phyloP scores from a whole-genome alignment of 2,329 filamentous ascomycete genomes.

The Byssochlamys sp. region DNA sequence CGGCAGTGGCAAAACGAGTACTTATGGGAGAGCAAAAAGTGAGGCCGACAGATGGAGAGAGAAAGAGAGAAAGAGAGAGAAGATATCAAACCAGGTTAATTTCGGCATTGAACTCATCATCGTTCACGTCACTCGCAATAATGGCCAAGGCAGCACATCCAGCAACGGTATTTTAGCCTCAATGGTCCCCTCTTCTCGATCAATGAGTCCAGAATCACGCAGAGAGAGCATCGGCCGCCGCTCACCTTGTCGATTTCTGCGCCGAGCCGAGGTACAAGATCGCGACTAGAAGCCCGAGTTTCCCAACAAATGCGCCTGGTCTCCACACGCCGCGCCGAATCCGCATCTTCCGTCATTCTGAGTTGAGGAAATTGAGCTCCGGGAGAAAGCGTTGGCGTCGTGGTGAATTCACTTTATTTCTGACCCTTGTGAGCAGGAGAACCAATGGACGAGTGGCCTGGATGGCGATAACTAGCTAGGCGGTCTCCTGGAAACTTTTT shows the following conservation, averaged over 20 bases:
- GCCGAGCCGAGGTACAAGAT: not conserved
- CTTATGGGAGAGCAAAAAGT: not conserved
- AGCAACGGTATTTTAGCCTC: too few species aligned
- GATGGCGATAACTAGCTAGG: not conserved
- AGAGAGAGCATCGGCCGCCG: too few species aligned
- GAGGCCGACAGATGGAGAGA: too few species aligned
- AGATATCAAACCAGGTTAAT: too few species aligned
- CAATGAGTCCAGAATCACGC: not conserved
- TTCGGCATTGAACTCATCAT: too few species aligned
- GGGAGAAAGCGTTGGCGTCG: not conserved
- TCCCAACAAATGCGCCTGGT: conserved; percentile 3
- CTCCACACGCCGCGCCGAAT: not conserved
- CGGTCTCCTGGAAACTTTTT: not conserved
- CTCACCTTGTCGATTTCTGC: not conserved
- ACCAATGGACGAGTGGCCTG: not conserved
- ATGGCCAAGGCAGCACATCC: too few species aligned
- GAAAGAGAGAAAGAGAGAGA: too few species aligned
- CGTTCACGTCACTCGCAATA: too few species aligned
- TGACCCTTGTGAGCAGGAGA: not conserved
- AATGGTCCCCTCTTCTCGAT: too few species aligned
- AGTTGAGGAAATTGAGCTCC: not conserved
- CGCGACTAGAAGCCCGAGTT: not conserved
- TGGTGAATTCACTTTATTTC: not conserved
- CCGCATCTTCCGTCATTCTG: not conserved
- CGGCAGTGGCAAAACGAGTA: not conserved